Evolutionary conservation across 2,329 filamentous ascomycete species (phyloP).

Genomic region (Lecanoromycetidae sp.): DNA sequence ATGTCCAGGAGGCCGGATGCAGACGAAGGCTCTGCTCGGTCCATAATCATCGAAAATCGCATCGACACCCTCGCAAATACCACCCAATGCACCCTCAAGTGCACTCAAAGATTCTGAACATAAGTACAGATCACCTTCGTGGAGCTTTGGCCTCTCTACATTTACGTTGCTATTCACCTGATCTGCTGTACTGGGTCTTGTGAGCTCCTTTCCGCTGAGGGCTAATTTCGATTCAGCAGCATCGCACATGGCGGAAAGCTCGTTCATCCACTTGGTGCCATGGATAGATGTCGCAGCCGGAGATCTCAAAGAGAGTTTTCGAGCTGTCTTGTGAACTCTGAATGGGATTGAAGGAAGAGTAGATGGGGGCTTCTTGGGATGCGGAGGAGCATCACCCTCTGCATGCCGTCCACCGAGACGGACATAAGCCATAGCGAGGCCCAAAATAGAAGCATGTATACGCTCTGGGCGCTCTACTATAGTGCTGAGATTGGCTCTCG

Average conservation of each 20-base stretch:
- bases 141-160: conserved; percentile 46
- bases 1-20: conserved; percentile 83
- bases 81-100: conserved; percentile 81
- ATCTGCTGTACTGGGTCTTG: conserved; percentile 40
- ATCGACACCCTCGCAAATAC: conserved; percentile 87
- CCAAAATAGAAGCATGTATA: conserved; percentile 70
- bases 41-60: conserved; percentile 56
- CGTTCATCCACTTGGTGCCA: conserved; percentile 84
- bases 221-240: conserved; percentile 67
- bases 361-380: conserved; percentile 47
- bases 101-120: conserved; percentile 75
- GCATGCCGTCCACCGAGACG: conserved; percentile 71
- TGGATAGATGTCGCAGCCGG: conserved; percentile 81
- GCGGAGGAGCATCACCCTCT: conserved; percentile 55
- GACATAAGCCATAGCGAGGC: conserved; percentile 78
- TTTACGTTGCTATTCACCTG: conserved; percentile 27
- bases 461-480: conserved; percentile 93
- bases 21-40: conserved; percentile 74
- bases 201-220: conserved; percentile 63
- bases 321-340: conserved; percentile 67
- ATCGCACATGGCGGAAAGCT: conserved; percentile 74
- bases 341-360: conserved; percentile 58
- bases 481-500: conserved; percentile 55
- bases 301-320: conserved; percentile 59
- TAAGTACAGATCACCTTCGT: conserved; percentile 84